A percentile compares a stretch with the other conserved stretches of the same genome.
These are phyloP conservation scores for Hyaloperonospora brassicae DNA, from an alignment of 352 stramenopile species.

Conservation along the genomic window DNA sequence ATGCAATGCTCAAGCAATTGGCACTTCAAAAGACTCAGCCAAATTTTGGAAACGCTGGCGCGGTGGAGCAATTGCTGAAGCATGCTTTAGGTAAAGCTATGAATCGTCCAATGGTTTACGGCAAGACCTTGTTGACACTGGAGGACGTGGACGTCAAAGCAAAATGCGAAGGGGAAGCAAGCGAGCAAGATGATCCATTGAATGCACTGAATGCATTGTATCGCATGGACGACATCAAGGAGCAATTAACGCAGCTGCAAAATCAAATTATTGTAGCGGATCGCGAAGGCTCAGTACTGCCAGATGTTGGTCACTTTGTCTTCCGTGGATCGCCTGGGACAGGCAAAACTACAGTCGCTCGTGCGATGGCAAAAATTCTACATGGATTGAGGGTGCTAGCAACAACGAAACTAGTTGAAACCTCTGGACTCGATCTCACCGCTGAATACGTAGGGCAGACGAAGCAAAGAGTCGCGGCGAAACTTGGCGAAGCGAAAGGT, in stretches of 20 bases:
- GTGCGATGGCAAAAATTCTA: slow-evolving; percentile 89
- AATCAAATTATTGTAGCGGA: slow-evolving; percentile 60
- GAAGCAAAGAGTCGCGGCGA: slow-evolving; percentile 80
- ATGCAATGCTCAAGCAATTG: slow-evolving; percentile 51
- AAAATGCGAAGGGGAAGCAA: background rate
- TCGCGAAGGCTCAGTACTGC: slow-evolving; percentile 47
- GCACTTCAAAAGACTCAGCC: slow-evolving; percentile 56
- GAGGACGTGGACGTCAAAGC: slow-evolving; percentile 45
- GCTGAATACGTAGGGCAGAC: slow-evolving; percentile 85
- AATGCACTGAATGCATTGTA: slow-evolving; percentile 42
- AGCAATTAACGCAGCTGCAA: slow-evolving; percentile 41
- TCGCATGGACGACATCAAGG: slow-evolving; percentile 52
- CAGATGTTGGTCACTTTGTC: slow-evolving; percentile 71
- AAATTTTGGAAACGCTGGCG: slow-evolving; percentile 89
- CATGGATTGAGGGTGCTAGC: slow-evolving; percentile 88
- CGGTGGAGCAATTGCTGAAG: slow-evolving; percentile 79
- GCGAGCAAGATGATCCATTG: slow-evolving; percentile 34
- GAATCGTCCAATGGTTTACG: slow-evolving; percentile 33
- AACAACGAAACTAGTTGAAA: slow-evolving; percentile 89
- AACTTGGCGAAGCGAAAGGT: slow-evolving; percentile 84
- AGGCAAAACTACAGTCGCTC: slow-evolving; percentile 87
- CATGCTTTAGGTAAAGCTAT: slow-evolving; percentile 58
- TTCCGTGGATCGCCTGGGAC: slow-evolving; percentile 86
- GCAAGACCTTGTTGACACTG: slow-evolving; percentile 32
- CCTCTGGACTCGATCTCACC: slow-evolving; percentile 80